phyloP scores from a whole-genome alignment of 108 stramenopile species.

The Seminavis robusta region DNA sequence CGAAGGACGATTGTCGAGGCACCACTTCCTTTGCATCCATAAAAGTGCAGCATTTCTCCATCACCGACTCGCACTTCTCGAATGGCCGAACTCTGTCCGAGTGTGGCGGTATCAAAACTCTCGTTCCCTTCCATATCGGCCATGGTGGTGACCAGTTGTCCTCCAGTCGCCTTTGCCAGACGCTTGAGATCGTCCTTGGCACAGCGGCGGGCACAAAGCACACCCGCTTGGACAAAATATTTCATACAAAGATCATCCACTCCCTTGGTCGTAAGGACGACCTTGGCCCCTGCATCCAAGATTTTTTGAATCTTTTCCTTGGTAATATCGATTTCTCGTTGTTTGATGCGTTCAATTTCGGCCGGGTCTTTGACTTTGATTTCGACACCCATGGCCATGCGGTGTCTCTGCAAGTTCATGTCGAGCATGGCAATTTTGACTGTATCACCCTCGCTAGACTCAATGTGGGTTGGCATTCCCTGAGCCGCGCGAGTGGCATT shows the following conservation, averaged over 20 bases:
- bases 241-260: slow-evolving; percentile 99
- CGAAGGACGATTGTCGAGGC: slow-evolving; percentile 97
- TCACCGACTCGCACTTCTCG: slow-evolving; percentile 96
- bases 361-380: slow-evolving; percentile 89
- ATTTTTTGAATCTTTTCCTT: slow-evolving; percentile 99
- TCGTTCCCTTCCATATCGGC: slow-evolving; percentile 99
- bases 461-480: slow-evolving; percentile 94
- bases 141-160: slow-evolving; percentile 91
- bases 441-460: slow-evolving; percentile 24
- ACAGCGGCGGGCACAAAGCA: slow-evolving; percentile 91
- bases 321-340: slow-evolving; percentile 99
- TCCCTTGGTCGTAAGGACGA: slow-evolving; percentile 98
- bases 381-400: slow-evolving; percentile 98
- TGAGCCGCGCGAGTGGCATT: slow-evolving; percentile 93
- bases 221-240: slow-evolving; percentile 99
- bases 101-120: slow-evolving; percentile 80
- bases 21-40: slow-evolving; percentile 80
- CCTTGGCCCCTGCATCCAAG: slow-evolving; percentile 93
- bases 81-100: slow-evolving; percentile 90
- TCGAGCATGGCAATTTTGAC: slow-evolving; percentile 98
- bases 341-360: slow-evolving; percentile 95
- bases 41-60: slow-evolving; percentile 97
- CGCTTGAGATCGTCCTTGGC: slow-evolving; percentile 96
- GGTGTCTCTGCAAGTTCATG: slow-evolving; percentile 98
- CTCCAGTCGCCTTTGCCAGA: slow-evolving; percentile 98